Evolutionary conservation across 1,284 basidiomycete species (phyloP).

Genomic region (Microbotryum violaceum): DNA sequence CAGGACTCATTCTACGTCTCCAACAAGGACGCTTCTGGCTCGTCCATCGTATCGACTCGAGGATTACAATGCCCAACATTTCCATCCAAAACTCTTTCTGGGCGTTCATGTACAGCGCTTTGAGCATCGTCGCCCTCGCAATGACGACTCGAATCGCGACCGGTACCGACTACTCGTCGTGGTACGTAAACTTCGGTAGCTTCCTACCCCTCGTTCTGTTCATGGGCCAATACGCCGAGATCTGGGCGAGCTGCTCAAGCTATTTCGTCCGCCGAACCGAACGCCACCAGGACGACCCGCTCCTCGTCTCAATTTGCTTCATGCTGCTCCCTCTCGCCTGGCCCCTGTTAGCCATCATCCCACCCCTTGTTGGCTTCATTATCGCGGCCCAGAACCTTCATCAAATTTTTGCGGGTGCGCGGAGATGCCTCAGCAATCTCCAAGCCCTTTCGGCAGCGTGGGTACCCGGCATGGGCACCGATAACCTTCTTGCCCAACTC

Average conservation of each 20-base stretch:
- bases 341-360: conserved; percentile 7
- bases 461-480: no score
- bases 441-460: no score
- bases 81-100: conserved; percentile 8
- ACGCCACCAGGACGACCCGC: conserved; percentile 5
- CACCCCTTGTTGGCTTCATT: conserved; percentile 4
- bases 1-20: conserved; percentile 9
- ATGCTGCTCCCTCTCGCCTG: conserved; percentile 5
- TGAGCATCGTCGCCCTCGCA: conserved; percentile 8
- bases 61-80: conserved; percentile 15
- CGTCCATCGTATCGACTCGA: conserved; percentile 14
- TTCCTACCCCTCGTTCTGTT: conserved; percentile 11
- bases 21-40: conserved; percentile 15
- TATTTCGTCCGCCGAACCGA: conserved; percentile 15
- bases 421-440: no score
- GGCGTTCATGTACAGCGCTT: conserved; percentile 2
- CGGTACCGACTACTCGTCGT: background rate
- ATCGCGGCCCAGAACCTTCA: conserved; percentile 4
- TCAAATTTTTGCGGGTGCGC: no score
- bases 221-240: conserved; percentile 12
- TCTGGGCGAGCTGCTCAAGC: conserved; percentile 8
- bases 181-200: background rate
- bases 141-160: conserved; percentile 1
- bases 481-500: no score
- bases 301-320: background rate